These are phyloP conservation scores for Phaseolus lunatus DNA, from an alignment of 306 rosid species.

Conservation along the genomic window DNA sequence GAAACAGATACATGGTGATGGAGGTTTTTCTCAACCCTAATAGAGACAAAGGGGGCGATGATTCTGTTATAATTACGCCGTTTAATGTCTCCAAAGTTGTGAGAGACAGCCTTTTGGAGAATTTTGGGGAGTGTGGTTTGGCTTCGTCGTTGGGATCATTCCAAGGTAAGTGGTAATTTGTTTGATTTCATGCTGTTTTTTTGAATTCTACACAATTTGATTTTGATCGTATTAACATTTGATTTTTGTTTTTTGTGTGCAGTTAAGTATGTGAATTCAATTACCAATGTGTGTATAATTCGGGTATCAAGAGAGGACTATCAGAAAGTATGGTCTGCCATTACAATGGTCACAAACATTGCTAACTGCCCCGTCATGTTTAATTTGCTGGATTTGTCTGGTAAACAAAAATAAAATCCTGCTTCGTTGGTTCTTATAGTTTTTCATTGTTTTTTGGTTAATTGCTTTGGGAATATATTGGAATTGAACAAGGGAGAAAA, in stretches of 20 bases:
- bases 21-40: slow-evolving; percentile 85
- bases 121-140: slow-evolving; percentile 92
- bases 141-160: slow-evolving; percentile 78
- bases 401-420: slow-evolving; percentile 48
- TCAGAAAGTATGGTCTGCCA: slow-evolving; percentile 80
- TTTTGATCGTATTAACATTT: neutral
- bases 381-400: slow-evolving; percentile 71
- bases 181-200: neutral
- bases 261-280: slow-evolving; percentile 85
- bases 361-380: slow-evolving; percentile 68
- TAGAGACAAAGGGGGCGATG: slow-evolving; percentile 53
- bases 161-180: slow-evolving; percentile 55
- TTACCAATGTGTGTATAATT: slow-evolving; percentile 77
- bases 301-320: slow-evolving; percentile 76
- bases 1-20: slow-evolving; percentile 76
- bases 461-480: neutral
- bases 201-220: neutral
- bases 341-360: slow-evolving; percentile 75
- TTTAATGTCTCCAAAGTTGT: slow-evolving; percentile 72
- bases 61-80: slow-evolving; percentile 71
- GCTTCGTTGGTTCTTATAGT: neutral
- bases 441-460: neutral
- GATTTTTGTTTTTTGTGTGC: neutral
- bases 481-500: neutral
- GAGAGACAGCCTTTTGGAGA: slow-evolving; percentile 72